Percentiles rank a stretch among this genome's conserved stretches.
These are phyloP conservation scores for Triglochin maritima DNA, from an alignment of 106 monocot species.

Conservation along the genomic window DNA sequence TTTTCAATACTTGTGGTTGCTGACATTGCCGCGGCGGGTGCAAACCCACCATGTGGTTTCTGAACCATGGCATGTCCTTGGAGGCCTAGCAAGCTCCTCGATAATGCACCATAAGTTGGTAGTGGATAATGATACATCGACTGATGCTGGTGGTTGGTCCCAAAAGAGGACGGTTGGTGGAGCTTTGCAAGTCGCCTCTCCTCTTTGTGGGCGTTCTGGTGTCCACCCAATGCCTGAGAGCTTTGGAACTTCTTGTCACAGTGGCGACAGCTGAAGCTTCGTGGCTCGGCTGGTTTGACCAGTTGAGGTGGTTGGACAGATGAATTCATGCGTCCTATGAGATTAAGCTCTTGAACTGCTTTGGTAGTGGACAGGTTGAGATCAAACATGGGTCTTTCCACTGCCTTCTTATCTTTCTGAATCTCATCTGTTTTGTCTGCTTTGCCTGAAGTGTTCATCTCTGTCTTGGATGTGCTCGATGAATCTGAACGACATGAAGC, in stretches of 20 bases:
- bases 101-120: background rate
- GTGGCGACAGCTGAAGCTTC: background rate
- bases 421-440: background rate
- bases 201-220: slow-evolving; percentile 8
- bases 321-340: background rate
- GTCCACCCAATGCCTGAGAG: slow-evolving; percentile 2
- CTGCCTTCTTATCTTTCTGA: background rate
- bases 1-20: too few relatives aligned
- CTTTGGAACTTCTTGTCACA: slow-evolving; percentile 9
- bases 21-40: background rate
- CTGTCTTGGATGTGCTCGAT: background rate
- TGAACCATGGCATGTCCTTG: background rate
- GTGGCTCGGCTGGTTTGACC: background rate
- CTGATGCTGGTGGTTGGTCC: background rate
- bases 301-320: background rate
- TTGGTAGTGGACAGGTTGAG: background rate
- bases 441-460: background rate
- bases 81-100: background rate
- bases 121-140: background rate
- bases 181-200: background rate
- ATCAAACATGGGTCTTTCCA: background rate
- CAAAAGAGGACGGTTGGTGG: background rate
- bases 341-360: background rate
- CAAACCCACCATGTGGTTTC: background rate
- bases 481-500: slow-evolving; percentile 3